A percentile compares a stretch with the other conserved stretches of the same genome.
phyloP scores from a whole-genome alignment of 2,329 filamentous ascomycete genomes.

The Fusarium longipes region DNA sequence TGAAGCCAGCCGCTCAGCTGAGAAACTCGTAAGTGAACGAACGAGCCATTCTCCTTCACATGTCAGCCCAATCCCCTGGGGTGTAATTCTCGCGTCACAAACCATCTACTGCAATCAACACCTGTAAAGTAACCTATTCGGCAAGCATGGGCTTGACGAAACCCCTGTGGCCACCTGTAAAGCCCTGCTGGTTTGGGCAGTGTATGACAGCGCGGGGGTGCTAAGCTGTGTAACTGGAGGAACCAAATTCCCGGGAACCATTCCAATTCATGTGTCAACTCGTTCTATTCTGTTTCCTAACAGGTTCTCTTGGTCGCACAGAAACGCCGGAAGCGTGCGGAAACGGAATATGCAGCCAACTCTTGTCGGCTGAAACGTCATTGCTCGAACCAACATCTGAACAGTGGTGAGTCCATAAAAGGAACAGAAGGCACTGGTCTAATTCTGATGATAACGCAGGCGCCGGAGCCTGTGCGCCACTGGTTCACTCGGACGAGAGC shows the following conservation, averaged over 20 bases:
- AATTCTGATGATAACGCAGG: constrained; percentile 12
- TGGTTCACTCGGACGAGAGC: neutral
- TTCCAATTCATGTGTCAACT: neutral
- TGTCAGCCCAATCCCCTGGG: constrained; percentile 4
- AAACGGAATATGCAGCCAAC: constrained; percentile 16
- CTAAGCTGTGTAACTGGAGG: constrained; percentile 31
- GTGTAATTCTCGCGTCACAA: neutral
- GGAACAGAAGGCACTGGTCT: neutral
- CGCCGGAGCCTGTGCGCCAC: neutral
- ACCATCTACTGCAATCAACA: neutral
- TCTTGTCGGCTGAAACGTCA: constrained; percentile 18
- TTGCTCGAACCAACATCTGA: constrained; percentile 24
- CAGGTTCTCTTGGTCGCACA: constrained; percentile 16
- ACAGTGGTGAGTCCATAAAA: neutral
- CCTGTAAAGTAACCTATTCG: constrained; percentile 8
- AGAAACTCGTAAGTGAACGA: constrained; percentile 34
- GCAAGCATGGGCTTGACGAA: constrained; percentile 5
- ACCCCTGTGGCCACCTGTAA: constrained; percentile 24
- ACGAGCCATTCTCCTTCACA: constrained; percentile 6
- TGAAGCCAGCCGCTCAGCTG: constrained; percentile 15
- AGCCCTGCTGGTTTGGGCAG: constrained; percentile 14
- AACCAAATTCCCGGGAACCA: constrained; percentile 12
- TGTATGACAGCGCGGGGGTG: constrained; percentile 5
- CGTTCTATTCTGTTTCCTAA: constrained; percentile 21
- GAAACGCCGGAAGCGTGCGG: constrained; percentile 20